Percentiles rank a stretch among this genome's conserved stretches.
These are phyloP conservation scores for Phytophthora europaea DNA, from an alignment of 352 stramenopile genomes.

Conservation along the genomic window DNA sequence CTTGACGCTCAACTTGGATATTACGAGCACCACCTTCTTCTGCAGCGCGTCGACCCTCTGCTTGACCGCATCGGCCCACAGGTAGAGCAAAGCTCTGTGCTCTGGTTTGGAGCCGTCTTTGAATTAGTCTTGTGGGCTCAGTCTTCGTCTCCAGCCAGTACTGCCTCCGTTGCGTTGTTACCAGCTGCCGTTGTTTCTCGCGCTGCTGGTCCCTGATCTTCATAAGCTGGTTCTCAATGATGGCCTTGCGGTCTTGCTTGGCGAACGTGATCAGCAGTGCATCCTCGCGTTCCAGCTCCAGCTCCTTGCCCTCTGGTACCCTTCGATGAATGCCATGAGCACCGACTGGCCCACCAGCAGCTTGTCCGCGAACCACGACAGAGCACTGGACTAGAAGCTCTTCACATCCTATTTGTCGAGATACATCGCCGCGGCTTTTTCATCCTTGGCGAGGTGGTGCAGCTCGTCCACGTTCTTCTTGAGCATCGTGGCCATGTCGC, in stretches of 20 bases:
- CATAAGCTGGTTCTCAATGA: conserved; percentile 77
- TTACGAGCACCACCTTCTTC: conserved; percentile 95
- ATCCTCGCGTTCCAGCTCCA: conserved; percentile 80
- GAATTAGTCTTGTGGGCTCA: too few species aligned
- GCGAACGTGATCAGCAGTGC: conserved; percentile 80
- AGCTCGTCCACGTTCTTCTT: conserved; percentile 82
- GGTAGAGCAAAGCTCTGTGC: conserved; percentile 80
- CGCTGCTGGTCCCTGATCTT: conserved; percentile 70
- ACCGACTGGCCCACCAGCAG: conserved; percentile 84
- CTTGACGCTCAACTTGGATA: conserved; percentile 95
- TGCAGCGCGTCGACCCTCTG: conserved; percentile 92
- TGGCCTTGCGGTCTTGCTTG: conserved; percentile 81
- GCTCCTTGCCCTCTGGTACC: conserved; percentile 84
- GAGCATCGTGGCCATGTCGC: conserved; percentile 72
- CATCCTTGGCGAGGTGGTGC: conserved; percentile 64
- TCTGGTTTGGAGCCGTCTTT: conserved; percentile 89
- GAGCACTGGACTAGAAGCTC: conserved; percentile 60
- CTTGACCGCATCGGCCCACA: conserved; percentile 94
- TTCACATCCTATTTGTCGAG: conserved; percentile 77
- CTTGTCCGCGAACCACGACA: conserved; percentile 89
- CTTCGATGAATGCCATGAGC: conserved; percentile 85
- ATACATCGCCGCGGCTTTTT: conserved; percentile 62
- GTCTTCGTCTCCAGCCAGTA: too few species aligned
- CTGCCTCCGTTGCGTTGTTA: too few species aligned
- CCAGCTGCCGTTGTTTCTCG: conserved; percentile 62